Base-by-base conservation (phyloP, 345 rosid genomes). In the Aquilaria malaccensis region DNA sequence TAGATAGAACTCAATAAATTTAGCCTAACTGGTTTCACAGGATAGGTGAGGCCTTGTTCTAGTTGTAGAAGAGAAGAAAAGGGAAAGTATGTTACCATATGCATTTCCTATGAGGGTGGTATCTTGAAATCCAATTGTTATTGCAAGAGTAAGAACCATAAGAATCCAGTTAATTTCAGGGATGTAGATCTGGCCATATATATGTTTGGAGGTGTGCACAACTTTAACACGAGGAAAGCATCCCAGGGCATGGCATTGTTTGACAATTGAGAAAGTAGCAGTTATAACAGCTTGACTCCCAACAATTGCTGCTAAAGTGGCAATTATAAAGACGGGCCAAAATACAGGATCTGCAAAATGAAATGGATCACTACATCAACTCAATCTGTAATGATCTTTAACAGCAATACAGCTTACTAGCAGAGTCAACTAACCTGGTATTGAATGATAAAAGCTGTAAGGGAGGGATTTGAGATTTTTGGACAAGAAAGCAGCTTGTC, bases 121-220 rank as follows among this genome's bases (percentile, higher is more conserved):
- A 74, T 87, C 86, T 59, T 3, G 85, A 68, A 92, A 85, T 66
- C 95, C 97, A 59, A 89, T 52, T 61, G 97, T 77, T 74, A 89
- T 53, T 54, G 91, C 80, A 74, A 92, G 95, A 43, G 97, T 89
- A 33, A 92, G 81, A 70, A 87, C 70, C 98, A 92, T 89, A 66
- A 92, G 85, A 73, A 89, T 89, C 98, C 97, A 92, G 75, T 92
- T 92, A 68, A 92, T 92, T 72, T 88, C 93, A 4, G 98, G 96
- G 81, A 92, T 86, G 74, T 92, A 92, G 69, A 92, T 89, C 77
- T 89, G 97, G 71, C 98, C 97, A 71, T 79, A 79, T 60, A 81
- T 80, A 68, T 87, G 83, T 72, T 80, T 92, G 46, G 86, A 85
- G 73, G 95, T 89, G 79, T 92, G 95, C 47, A 92, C 97, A 67